phyloP scores from a whole-genome alignment of 768 basidiomycete genomes.

The Guyanaporus albipodus region DNA sequence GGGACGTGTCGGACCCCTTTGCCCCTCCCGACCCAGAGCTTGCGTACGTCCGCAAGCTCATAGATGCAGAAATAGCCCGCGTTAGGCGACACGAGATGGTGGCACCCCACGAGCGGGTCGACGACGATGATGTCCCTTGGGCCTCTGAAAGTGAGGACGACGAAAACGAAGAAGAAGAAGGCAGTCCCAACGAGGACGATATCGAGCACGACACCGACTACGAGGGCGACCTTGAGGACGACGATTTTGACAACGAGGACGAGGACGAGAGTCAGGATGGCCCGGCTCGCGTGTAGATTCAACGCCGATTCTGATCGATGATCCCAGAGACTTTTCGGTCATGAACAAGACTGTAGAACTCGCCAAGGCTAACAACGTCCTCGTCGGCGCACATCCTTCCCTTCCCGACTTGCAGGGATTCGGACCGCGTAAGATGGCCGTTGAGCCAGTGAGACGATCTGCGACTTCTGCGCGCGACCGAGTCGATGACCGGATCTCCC shows the following conservation, averaged over 20 bases:
- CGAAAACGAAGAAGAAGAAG: no score
- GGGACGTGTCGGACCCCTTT: constrained; percentile 18
- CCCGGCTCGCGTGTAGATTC: accelerated
- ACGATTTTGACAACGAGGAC: background rate
- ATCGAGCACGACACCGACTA: background rate
- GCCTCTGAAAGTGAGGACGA: no score
- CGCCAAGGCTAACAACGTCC: constrained; percentile 53
- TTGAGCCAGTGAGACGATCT: constrained; percentile 45
- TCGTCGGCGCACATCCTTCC: constrained; percentile 66
- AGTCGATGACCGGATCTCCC: background rate
- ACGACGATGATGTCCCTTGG: background rate
- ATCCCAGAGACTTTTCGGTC: constrained; percentile 53
- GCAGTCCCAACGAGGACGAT: no score
- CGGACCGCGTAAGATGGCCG: constrained; percentile 60
- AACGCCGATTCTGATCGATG: background rate
- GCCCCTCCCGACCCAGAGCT: background rate
- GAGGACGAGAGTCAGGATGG: background rate
- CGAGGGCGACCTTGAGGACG: background rate
- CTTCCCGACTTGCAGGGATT: constrained; percentile 60
- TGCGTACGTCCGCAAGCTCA: background rate
- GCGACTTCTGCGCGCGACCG: background rate
- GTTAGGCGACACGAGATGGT: background rate
- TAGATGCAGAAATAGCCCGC: background rate
- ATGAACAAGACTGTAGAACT: constrained; percentile 60
- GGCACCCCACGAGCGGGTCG: background rate